Percentiles rank a stretch among this genome's conserved stretches.
Conservation (phyloP, 164 flowering plant genomes). For the Paratinospora sagittata region DNA sequence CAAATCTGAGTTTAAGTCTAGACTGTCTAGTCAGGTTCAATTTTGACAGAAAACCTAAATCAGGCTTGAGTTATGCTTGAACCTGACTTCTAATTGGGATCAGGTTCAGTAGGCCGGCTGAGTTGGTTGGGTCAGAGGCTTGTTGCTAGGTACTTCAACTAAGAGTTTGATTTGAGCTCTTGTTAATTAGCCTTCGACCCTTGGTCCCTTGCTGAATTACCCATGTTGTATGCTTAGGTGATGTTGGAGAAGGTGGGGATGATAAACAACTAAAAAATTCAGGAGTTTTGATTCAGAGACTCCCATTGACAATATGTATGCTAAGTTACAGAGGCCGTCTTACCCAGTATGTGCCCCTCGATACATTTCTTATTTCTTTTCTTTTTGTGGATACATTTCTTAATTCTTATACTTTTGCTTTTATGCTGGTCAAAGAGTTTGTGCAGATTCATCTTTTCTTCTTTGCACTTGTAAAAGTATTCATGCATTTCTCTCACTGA, state of each 20-base stretch:
- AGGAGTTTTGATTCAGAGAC: not conserved
- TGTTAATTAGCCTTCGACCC: not conserved
- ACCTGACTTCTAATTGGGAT: not conserved
- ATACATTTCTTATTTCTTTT: not conserved
- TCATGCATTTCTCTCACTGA: not conserved
- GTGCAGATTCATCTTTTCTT: not conserved
- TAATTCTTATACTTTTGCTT: not conserved
- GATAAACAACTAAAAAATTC: not conserved
- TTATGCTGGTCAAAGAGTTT: not conserved
- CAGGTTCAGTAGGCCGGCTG: not conserved
- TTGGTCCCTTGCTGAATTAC: not conserved
- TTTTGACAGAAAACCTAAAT: not conserved
- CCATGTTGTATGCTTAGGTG: not conserved
- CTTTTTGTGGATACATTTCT: not conserved
- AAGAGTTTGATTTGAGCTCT: not conserved
- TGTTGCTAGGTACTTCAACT: not conserved
- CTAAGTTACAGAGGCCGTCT: not conserved
- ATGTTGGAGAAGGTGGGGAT: not conserved
- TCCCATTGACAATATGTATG: not conserved
- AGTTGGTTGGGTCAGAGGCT: too few species aligned
- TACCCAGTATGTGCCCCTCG: not conserved
- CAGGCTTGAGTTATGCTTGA: not conserved
- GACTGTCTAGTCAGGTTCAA: too few species aligned
- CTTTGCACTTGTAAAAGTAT: not conserved
- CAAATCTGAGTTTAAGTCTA: not conserved